These are phyloP conservation scores for Heritiera fomes DNA, from an alignment of 345 rosid species.

Conservation along the genomic window DNA sequence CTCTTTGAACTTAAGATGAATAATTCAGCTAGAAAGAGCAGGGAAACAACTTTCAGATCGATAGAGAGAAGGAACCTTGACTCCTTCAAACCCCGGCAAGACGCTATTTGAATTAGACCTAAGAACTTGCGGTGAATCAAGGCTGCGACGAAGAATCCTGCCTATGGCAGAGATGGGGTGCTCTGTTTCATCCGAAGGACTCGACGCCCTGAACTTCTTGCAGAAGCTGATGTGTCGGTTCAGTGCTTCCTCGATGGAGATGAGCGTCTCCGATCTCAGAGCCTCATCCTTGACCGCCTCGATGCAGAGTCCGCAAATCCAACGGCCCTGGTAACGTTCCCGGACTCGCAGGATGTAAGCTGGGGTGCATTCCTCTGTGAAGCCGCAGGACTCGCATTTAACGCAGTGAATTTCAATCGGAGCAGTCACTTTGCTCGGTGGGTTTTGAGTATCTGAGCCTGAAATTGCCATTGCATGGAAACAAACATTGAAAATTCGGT, in stretches of 20 bases:
- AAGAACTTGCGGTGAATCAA: constrained; percentile 50
- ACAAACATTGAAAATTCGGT: constrained; percentile 28
- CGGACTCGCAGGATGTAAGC: constrained; percentile 49
- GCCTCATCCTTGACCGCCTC: constrained; percentile 68
- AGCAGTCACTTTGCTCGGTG: constrained; percentile 9
- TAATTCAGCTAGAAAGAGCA: constrained; percentile 49
- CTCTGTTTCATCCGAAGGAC: constrained; percentile 42
- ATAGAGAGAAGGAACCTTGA: constrained; percentile 35
- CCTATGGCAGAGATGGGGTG: constrained; percentile 69
- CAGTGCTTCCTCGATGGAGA: constrained; percentile 60
- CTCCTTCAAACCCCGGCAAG: constrained; percentile 44
- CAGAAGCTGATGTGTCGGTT: constrained; percentile 50
- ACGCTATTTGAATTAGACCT: constrained; percentile 45
- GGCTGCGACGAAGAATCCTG: constrained; percentile 54
- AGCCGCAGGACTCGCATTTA: constrained; percentile 60
- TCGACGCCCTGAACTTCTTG: constrained; percentile 36
- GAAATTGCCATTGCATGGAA: constrained; percentile 36
- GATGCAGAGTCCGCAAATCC: constrained; percentile 67
- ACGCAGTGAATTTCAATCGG: constrained; percentile 44
- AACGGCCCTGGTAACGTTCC: constrained; percentile 54
- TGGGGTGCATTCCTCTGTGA: constrained; percentile 66
- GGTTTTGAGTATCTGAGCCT: constrained; percentile 32
- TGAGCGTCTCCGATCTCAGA: constrained; percentile 42
- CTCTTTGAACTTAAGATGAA: constrained; percentile 18
- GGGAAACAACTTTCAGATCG: constrained; percentile 70